A percentile compares a stretch with the other conserved stretches of the same genome.
Evolutionary conservation across 768 basidiomycete genomes (phyloP).

Genomic region (Russula compacta): DNA sequence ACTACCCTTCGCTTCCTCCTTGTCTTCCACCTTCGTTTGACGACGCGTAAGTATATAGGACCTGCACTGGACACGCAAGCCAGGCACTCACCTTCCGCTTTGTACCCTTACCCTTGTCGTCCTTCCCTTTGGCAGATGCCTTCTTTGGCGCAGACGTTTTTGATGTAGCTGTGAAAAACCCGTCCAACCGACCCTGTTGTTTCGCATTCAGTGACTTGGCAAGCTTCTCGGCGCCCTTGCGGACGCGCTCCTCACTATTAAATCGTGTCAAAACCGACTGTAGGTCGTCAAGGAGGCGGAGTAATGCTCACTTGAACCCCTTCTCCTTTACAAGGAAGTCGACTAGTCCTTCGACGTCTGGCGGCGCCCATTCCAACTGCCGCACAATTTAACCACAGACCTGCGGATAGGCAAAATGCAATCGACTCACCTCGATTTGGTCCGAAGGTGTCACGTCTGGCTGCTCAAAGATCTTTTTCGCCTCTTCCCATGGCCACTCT

Average conservation of each 20-base stretch:
- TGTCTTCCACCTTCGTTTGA: constrained; percentile 27
- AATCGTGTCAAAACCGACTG: background rate
- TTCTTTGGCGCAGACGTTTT: constrained; percentile 45
- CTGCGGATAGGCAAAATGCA: background rate
- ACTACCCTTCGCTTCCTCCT: constrained; percentile 25
- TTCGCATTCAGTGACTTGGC: constrained; percentile 79
- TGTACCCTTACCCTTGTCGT: constrained; percentile 28
- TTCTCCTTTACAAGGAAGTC: constrained; percentile 92
- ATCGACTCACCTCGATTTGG: constrained; percentile 61
- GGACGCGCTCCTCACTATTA: constrained; percentile 86
- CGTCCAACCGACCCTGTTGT: constrained; percentile 93
- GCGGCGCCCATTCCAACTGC: constrained; percentile 89
- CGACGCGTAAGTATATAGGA: background rate
- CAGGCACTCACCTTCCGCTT: constrained; percentile 43
- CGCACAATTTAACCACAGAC: background rate
- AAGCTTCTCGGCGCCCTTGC: constrained; percentile 91
- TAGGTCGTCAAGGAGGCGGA: background rate
- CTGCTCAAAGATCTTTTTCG: constrained; percentile 80
- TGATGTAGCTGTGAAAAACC: constrained; percentile 79
- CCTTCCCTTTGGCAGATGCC: constrained; percentile 27
- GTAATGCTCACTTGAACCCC: constrained; percentile 75
- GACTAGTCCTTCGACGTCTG: constrained; percentile 88
- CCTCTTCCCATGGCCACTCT: constrained; percentile 96
- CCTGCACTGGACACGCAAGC: background rate
- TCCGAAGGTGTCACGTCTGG: constrained; percentile 86